Evolutionary conservation across 148 eudicot genomes (phyloP), one percentile per base, ranked within the genome.

Genomic region (Nepenthes mirabilis): DNA sequence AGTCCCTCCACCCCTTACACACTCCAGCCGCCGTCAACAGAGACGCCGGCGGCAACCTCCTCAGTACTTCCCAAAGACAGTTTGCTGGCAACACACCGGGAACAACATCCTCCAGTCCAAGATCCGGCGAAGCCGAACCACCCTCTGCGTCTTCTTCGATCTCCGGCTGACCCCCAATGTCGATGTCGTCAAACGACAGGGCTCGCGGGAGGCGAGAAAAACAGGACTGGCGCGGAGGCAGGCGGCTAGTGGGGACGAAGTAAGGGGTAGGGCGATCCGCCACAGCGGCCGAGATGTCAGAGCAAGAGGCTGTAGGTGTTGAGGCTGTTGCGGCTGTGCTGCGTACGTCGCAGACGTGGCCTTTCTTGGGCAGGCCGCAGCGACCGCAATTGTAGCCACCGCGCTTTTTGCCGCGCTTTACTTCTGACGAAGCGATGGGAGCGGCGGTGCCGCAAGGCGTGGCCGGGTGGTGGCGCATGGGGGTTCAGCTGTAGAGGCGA

Each of bases 371-470:
- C 33, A 69, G 68, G 47, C 98, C 98, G 37, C 98, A 91, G 0
- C 88, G 79, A 68, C 96, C 90, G 53, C 98, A 88, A 75, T 77
- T 88, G 74, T 91, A 91, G 70, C 72, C 73, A 6, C 98, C 98
- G 2, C 96, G 85, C 47, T 59, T 80, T 55, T 84, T 83, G 57
- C 79, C 79, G 11, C 62, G 72, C 59, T 74, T 81, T 14, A 52
- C 34, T 59, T 63, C 77, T 53, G 80, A 45, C 34, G 69, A 49
- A 59, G 50, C 61, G 47, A 73, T 61, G 36, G 61, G 83, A 74
- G 75, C 56, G 83, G 54, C 14, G 50, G 62, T 58, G 34, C 56
- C 60, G 67, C 50, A 65, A 58, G 63, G 36, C 11, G 80, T 59
- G 71, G 65, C 71, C 13, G 79, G 80, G 72, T 87, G 93, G 75